phyloP scores from a whole-genome alignment of 1,284 basidiomycete species.

The Austroboletus novae-zelandiae region DNA sequence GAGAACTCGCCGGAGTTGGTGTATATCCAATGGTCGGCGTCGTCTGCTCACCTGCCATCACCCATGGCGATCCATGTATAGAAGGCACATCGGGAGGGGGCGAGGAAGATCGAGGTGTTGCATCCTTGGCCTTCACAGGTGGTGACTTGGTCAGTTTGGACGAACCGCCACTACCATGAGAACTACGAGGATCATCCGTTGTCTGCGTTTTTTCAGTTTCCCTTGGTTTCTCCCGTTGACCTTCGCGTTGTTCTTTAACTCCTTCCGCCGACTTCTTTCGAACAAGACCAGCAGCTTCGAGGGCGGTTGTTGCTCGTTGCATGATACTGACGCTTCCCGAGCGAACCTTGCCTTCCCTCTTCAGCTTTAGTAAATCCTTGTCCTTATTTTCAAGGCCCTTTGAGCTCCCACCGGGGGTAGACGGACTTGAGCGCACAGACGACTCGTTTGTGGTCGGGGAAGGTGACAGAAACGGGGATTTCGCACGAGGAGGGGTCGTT shows the following conservation, averaged over 20 bases:
- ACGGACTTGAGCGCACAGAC: slow-evolving; percentile 55
- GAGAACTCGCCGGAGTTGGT: slow-evolving; percentile 54
- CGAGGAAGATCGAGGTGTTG: slow-evolving; percentile 30
- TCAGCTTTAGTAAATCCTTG: slow-evolving; percentile 46
- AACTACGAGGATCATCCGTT: slow-evolving; percentile 59
- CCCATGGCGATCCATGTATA: slow-evolving; percentile 65
- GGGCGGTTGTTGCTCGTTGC: slow-evolving; percentile 87
- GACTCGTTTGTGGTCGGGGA: slow-evolving; percentile 54
- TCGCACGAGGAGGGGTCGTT: slow-evolving; percentile 53
- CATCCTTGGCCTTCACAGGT: slow-evolving; percentile 54
- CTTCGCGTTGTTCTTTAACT: slow-evolving; percentile 58
- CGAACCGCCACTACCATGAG: slow-evolving; percentile 54
- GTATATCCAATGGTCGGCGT: slow-evolving; percentile 35
- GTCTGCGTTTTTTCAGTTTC: slow-evolving; percentile 44
- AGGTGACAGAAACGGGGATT: slow-evolving; percentile 60
- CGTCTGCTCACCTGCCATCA: slow-evolving; percentile 50
- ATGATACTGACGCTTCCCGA: slow-evolving; percentile 90
- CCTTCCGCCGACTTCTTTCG: slow-evolving; percentile 77
- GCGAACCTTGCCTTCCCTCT: slow-evolving; percentile 54
- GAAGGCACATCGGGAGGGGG: slow-evolving; percentile 51
- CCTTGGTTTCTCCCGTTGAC: slow-evolving; percentile 38
- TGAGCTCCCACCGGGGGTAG: slow-evolving; percentile 59
- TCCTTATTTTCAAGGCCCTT: slow-evolving; percentile 43
- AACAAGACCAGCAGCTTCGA: slow-evolving; percentile 77
- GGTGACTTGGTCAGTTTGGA: slow-evolving; percentile 69